Conservation (phyloP, 2,329 filamentous ascomycete genomes). For the Aspergillus texensis region DNA sequence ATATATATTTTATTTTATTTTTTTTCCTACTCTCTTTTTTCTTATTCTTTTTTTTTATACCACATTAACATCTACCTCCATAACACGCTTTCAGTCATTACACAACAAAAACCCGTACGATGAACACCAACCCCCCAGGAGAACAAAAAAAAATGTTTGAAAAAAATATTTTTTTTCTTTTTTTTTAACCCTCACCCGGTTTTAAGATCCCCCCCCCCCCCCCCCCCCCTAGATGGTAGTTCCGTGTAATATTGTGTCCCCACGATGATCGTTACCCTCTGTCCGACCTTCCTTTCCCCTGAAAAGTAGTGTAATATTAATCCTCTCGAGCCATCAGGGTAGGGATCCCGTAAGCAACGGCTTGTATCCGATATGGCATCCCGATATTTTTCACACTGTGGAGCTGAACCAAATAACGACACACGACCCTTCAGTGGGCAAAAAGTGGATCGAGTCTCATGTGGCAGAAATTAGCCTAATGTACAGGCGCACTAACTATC, state of each 20-base stretch:
- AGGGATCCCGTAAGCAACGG: not conserved
- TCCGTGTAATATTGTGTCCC: not conserved
- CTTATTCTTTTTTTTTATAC: no score
- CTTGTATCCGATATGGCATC: conserved; percentile 18
- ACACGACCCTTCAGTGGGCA: conserved; percentile 8
- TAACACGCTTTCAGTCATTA: no score
- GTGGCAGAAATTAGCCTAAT: conserved; percentile 21
- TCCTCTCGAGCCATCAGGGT: not conserved
- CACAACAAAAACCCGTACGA: no score
- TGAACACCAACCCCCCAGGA: no score
- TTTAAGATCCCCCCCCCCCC: no score
- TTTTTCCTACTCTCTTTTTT: no score
- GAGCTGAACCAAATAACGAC: conserved; percentile 11
- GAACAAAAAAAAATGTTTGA: no score
- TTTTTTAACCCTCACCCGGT: no score
- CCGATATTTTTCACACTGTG: conserved; percentile 15
- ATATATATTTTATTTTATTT: no score
- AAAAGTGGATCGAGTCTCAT: conserved; percentile 19
- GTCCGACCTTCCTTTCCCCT: not conserved
- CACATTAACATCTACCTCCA: no score
- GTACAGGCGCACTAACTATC: conserved; percentile 10
- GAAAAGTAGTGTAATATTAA: not conserved
- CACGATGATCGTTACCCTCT: not conserved
- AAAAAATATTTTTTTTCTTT: no score
- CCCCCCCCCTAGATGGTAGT: not conserved